Conservation (phyloP, 1,284 basidiomycete species). For the Butyriboletus appendiculatus region DNA sequence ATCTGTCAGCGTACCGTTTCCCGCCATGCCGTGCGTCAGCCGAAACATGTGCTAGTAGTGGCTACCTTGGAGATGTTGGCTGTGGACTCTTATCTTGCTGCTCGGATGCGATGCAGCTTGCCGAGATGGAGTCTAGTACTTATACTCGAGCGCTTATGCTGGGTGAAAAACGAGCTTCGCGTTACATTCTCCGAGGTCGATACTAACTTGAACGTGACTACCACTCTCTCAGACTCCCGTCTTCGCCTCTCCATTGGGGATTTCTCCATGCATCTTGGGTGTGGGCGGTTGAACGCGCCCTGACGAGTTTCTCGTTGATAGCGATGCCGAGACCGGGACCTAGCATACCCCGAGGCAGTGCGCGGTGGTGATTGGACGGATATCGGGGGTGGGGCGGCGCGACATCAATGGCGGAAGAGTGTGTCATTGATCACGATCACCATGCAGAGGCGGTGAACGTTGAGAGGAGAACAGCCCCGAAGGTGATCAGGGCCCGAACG, state of each 20-base stretch:
- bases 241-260: slow-evolving; percentile 58
- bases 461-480: background rate
- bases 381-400: background rate
- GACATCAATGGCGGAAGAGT: background rate
- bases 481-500: background rate
- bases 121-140: background rate
- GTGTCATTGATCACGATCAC: background rate
- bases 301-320: slow-evolving; percentile 66
- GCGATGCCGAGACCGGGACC: slow-evolving; percentile 70
- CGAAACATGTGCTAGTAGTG: background rate
- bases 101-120: background rate
- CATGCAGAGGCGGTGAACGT: background rate
- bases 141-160: no score
- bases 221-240: slow-evolving; percentile 58
- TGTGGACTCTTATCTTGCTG: background rate
- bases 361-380: background rate
- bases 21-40: slow-evolving; percentile 4
- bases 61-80: slow-evolving; percentile 1
- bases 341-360: slow-evolving; percentile 20
- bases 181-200: no score
- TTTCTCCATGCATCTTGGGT: slow-evolving; percentile 58
- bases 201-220: slow-evolving; percentile 23
- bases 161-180: no score
- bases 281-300: slow-evolving; percentile 33
- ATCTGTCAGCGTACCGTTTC: slow-evolving; percentile 7